These are phyloP conservation scores for Margaritispora aquatica DNA, from an alignment of 495 filamentous ascomycete genomes.

Conservation along the genomic window DNA sequence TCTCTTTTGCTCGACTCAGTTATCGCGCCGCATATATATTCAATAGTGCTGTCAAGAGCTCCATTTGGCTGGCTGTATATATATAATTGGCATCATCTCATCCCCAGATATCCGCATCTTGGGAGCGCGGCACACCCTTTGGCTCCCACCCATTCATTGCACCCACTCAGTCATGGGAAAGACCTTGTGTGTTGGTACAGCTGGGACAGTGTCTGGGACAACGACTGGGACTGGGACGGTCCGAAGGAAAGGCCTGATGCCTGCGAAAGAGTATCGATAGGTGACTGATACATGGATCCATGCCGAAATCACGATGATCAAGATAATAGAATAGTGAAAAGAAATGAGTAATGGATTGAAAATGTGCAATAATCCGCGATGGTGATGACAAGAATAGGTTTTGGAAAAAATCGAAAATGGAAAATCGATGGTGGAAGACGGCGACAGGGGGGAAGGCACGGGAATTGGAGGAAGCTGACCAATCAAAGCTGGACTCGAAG, in stretches of 20 bases:
- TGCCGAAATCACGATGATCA: conserved; percentile 8
- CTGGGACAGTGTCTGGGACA: too few species aligned
- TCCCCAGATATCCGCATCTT: background rate
- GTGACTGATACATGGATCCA: background rate
- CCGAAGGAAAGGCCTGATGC: background rate
- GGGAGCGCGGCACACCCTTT: background rate
- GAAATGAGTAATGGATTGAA: background rate
- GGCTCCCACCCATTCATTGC: too few species aligned
- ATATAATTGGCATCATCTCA: background rate
- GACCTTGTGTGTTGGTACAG: too few species aligned
- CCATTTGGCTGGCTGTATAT: too few species aligned
- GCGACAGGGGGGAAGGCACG: too few species aligned
- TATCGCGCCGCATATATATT: background rate
- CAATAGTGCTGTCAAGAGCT: too few species aligned
- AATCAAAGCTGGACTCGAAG: too few species aligned
- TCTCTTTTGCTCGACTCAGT: background rate
- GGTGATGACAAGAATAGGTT: too few species aligned
- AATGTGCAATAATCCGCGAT: background rate
- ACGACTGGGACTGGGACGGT: background rate
- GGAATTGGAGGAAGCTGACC: too few species aligned
- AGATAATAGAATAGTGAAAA: background rate
- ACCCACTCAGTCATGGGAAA: too few species aligned
- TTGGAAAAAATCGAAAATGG: too few species aligned
- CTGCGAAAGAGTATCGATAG: background rate
- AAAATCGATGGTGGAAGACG: too few species aligned